A percentile compares a stretch with the other conserved stretches of the same genome.
These are phyloP conservation scores for Nannizziopsis arthrosporioides DNA, from an alignment of 2,329 filamentous ascomycete species.

Conservation along the genomic window DNA sequence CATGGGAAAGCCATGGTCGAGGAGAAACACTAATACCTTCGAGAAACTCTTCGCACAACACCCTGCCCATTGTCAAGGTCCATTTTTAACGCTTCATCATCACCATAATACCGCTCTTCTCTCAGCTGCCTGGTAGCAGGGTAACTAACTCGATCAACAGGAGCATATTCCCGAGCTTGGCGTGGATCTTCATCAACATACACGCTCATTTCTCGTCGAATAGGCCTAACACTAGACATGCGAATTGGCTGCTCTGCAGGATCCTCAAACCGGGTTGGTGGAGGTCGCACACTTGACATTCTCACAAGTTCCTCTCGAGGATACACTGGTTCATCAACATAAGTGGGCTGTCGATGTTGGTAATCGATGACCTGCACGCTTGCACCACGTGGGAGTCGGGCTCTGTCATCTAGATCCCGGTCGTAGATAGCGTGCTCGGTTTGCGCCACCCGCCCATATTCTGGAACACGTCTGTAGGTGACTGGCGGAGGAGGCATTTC, in stretches of 20 bases:
- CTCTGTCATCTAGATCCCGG: slow-evolving; percentile 25
- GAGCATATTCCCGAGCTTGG: slow-evolving; percentile 40
- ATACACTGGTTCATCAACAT: slow-evolving; percentile 51
- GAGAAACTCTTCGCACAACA: slow-evolving; percentile 24
- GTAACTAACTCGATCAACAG: slow-evolving; percentile 32
- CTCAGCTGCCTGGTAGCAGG: slow-evolving; percentile 26
- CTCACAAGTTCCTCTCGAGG: slow-evolving; percentile 46
- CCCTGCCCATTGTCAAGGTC: slow-evolving; percentile 23
- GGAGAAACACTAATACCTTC: slow-evolving; percentile 22
- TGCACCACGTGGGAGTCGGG: slow-evolving; percentile 26
- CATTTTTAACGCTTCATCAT: slow-evolving; percentile 25
- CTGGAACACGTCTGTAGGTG: slow-evolving; percentile 31
- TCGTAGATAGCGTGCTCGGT: slow-evolving; percentile 26
- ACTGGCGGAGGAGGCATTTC: slow-evolving; percentile 36
- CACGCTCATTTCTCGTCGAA: slow-evolving; percentile 34
- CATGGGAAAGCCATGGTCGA: not conserved
- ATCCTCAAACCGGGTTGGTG: slow-evolving; percentile 35
- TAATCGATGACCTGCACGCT: slow-evolving; percentile 36
- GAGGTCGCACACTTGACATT: slow-evolving; percentile 48
- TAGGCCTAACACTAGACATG: slow-evolving; percentile 33
- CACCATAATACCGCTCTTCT: slow-evolving; percentile 30
- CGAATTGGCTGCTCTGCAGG: slow-evolving; percentile 30
- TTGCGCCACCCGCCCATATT: slow-evolving; percentile 25
- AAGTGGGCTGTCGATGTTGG: slow-evolving; percentile 26
- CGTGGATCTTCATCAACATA: slow-evolving; percentile 31